Evolutionary conservation across 2,329 filamentous ascomycete genomes (phyloP).

Genomic region (Paramyrothecium roridum): DNA sequence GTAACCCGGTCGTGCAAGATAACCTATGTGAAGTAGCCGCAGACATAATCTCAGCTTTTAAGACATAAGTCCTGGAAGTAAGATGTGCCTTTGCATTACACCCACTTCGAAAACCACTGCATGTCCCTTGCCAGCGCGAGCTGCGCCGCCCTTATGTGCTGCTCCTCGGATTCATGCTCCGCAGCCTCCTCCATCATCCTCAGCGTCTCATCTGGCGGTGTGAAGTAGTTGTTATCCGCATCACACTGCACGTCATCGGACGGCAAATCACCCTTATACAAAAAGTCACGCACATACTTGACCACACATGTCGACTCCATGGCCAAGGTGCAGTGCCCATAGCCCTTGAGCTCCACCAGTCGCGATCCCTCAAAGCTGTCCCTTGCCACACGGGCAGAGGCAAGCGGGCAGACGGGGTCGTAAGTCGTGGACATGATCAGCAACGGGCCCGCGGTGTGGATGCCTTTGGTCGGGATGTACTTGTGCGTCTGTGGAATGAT

Average conservation of each 20-base stretch:
- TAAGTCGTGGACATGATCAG: conserved; percentile 26
- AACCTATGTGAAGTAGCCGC: too few species aligned
- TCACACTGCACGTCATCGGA: conserved; percentile 1
- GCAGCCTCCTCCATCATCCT: neutral
- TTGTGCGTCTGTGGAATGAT: conserved; percentile 21
- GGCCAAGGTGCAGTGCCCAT: conserved; percentile 38
- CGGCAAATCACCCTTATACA: conserved; percentile 34
- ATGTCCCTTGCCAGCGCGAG: neutral
- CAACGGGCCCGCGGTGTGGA: conserved; percentile 30
- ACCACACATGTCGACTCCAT: conserved; percentile 32
- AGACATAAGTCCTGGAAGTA: too few species aligned
- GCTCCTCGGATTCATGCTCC: neutral
- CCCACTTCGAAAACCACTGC: neutral
- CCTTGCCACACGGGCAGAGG: conserved; percentile 32
- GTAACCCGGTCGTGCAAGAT: too few species aligned
- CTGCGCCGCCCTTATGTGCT: neutral
- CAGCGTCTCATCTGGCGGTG: neutral
- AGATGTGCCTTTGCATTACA: neutral
- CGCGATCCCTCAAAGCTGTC: conserved; percentile 31
- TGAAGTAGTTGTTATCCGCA: neutral
- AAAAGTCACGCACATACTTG: conserved; percentile 29
- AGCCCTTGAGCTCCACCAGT: conserved; percentile 37
- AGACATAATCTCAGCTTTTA: too few species aligned
- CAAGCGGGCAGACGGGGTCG: conserved; percentile 49
- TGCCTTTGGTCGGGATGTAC: neutral